Evolutionary conservation across 495 filamentous ascomycete genomes (phyloP), one percentile per base, ranked within the genome.

Genomic region (Penicillium crystallinum): DNA sequence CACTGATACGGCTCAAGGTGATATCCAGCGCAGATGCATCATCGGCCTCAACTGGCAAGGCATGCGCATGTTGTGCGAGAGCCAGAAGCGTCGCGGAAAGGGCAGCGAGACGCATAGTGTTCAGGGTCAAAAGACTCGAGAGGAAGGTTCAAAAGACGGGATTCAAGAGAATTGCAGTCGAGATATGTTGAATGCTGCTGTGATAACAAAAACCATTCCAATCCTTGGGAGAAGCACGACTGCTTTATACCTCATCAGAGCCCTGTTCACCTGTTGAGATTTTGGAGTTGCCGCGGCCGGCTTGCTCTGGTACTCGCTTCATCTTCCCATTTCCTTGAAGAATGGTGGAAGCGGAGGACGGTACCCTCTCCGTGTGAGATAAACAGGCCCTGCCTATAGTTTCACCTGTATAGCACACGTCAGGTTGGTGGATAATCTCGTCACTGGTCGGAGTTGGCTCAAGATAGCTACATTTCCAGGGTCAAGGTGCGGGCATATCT

Each of bases 1-100:
- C 80, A 51, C 72, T 71, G 25, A 74, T 69, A 51, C 78, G 73
- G 45, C 73, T 70, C 48, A 84, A 70, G 40, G 74, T 74, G 45
- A 85, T 76, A 52, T 70, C 66, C 35, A 86, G 64, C 30, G 68
- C 75, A 14, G 73, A 59, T 40, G 70, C 60, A 59, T 73, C 69
- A 50, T 64, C 56, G 27, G 67, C 35, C 47, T 79, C 66, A 48
- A 78, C 59, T 18, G 75, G 75, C 40, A 73, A 62, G 52, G 62
- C 58, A 10, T 46, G 52, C 30, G 72, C 71, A 37, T 68, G 63
- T 30, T 72, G 77, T 53, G 75, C 53, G 22, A 79, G 46, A 46
- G 69, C 73, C 51, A 83, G 56, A 29, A 76, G 42, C 15, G 51
- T 46, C 15, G 61, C 15, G 27, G 54, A 64, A 25, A 59, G 34